Base-by-base conservation (phyloP, 768 basidiomycete genomes). In the Naganishia onofrii region DNA sequence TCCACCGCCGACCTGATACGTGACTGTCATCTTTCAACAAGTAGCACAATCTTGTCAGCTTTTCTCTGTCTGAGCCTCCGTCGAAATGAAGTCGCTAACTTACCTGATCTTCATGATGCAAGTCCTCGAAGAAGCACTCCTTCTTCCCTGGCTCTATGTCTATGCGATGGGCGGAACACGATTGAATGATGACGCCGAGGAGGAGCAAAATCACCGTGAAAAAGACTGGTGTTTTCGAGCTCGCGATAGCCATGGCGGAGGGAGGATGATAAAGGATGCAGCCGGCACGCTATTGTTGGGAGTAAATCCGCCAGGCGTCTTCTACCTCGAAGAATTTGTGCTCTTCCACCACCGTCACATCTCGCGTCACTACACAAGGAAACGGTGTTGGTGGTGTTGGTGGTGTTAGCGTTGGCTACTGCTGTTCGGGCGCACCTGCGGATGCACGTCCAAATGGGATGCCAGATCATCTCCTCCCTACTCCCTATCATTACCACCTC, bases 1-100 rank as follows among this genome's bases (percentile, higher is more conserved):
- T 29, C 96, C 96, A 53, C 92, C 93, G 65, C 92, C 94, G 8
- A 98, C 96, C 85, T 99, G 96, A 80, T 98, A 99, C 46, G 95
- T 96, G 60, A 99, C 91, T 29, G 95, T 95, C 96, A 99, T 98
- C 94, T 97, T 76, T 29, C n/a, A 12, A 3, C 12, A 7, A 42
- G 38, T 7, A 23, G 1, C 2, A 21, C 12, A 26, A 15, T 6
- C 32, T 42, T 38, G 34, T 53, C 26, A 55, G 32, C 38, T 48
- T 13, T 3, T 36, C 34, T 5, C 34, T 36, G 34, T 12, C 4
- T 34, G 7, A 3, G 31, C 28, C 15, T 21, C 15, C n/a, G 29
- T 26, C n/a, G n/a, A 26, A 36, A 53, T 13, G 4, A n/a, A 15
- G n/a, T 12, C 26, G 15, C 19, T 19, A 10, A 75, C 78, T 60